Conservation (phyloP, 2,329 filamentous ascomycete species). For the Aaosphaeria arxii region DNA sequence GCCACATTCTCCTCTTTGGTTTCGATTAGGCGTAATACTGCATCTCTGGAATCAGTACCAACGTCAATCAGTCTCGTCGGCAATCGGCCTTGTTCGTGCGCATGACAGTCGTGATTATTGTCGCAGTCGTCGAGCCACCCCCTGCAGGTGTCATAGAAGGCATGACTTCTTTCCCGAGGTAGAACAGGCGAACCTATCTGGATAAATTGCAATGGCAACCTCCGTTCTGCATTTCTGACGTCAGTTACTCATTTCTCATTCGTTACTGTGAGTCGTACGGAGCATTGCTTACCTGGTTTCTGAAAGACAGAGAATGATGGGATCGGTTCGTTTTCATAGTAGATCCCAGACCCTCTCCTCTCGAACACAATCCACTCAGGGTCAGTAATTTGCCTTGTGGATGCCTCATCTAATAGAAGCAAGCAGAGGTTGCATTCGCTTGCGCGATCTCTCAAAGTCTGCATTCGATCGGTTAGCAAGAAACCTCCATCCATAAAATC, state of each 20-base stretch:
- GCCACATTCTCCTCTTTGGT: not conserved
- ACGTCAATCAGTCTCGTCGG: not conserved
- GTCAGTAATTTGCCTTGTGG: not conserved
- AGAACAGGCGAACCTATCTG: not conserved
- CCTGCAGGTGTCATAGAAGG: not conserved
- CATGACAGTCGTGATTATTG: not conserved
- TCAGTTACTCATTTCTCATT: too few relatives aligned
- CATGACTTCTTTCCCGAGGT: not conserved
- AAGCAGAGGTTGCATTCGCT: conserved; percentile 7
- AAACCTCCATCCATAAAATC: conserved; percentile 10
- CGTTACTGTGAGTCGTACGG: not conserved
- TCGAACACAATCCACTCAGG: not conserved
- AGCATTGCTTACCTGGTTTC: not conserved
- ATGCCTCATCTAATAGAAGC: conserved; percentile 1
- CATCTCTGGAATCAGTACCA: not conserved
- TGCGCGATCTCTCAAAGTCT: not conserved
- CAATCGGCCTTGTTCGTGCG: not conserved
- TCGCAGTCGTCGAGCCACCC: not conserved
- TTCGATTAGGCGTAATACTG: not conserved
- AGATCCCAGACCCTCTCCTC: not conserved
- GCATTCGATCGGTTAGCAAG: not conserved
- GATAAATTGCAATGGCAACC: not conserved
- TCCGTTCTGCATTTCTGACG: too few relatives aligned
- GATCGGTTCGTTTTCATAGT: not conserved
- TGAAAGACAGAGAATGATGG: not conserved